phyloP scores from a whole-genome alignment of 2,329 filamentous ascomycete genomes.

The Zymoseptoria pseudotritici region DNA sequence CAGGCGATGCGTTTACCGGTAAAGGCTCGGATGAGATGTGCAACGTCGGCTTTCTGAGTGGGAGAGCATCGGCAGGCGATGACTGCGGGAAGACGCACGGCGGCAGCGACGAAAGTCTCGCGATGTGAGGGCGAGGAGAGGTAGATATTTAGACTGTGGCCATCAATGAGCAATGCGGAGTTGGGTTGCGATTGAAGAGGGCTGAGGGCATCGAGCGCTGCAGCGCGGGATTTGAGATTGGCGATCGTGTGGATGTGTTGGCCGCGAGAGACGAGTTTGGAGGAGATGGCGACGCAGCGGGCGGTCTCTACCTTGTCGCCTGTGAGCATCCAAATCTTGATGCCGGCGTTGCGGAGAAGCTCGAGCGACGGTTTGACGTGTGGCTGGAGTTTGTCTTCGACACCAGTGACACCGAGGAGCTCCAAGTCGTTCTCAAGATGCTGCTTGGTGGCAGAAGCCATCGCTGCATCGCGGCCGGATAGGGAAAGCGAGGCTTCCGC shows the following conservation, averaged over 20 bases:
- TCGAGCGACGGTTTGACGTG: constrained; percentile 95
- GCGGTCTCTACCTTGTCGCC: constrained; percentile 98
- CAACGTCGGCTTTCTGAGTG: constrained; percentile 92
- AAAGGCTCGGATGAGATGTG: constrained; percentile 78
- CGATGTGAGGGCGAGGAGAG: constrained; percentile 63
- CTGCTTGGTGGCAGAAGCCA: constrained; percentile 71
- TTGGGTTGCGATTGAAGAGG: constrained; percentile 77
- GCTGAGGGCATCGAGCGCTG: constrained; percentile 80
- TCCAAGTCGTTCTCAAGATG: constrained; percentile 85
- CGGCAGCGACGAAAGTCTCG: constrained; percentile 76
- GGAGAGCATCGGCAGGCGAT: constrained; percentile 95
- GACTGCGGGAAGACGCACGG: constrained; percentile 81
- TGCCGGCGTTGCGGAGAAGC: constrained; percentile 88
- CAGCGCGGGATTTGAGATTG: constrained; percentile 65
- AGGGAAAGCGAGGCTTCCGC: constrained; percentile 75
- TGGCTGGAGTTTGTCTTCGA: constrained; percentile 92
- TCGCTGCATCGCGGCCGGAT: constrained; percentile 68
- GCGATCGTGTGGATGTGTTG: constrained; percentile 94
- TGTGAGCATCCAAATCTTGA: constrained; percentile 99
- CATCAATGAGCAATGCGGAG: constrained; percentile 89
- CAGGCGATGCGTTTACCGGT: constrained; percentile 95
- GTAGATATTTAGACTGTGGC: constrained; percentile 79
- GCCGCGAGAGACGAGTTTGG: constrained; percentile 84
- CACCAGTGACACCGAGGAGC: constrained; percentile 91
- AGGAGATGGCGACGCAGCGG: constrained; percentile 88